phyloP scores from a whole-genome alignment of 2,329 filamentous ascomycete genomes.

The Aspergillus chevalieri region DNA sequence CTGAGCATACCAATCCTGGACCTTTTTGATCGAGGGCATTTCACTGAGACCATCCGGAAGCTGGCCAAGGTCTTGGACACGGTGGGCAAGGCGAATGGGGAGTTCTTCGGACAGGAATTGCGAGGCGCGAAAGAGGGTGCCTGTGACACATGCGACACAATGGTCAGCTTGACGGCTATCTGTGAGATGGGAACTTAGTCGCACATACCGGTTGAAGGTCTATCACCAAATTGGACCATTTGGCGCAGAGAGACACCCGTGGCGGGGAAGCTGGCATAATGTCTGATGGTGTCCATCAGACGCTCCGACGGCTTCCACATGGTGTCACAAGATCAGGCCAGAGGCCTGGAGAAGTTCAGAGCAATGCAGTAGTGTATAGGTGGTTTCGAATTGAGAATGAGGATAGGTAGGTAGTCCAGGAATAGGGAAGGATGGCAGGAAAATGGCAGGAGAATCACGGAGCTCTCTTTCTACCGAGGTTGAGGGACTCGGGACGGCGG shows the following conservation, averaged over 20 bases:
- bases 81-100: slow-evolving; percentile 90
- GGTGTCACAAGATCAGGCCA: slow-evolving; percentile 24
- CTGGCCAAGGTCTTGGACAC: slow-evolving; percentile 87
- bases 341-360: slow-evolving; percentile 16
- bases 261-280: slow-evolving; percentile 94
- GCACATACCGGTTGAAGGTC: slow-evolving; percentile 72
- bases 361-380: neutral
- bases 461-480: slow-evolving; percentile 23
- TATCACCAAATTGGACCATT: slow-evolving; percentile 98
- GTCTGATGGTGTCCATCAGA: slow-evolving; percentile 94
- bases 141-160: slow-evolving; percentile 39
- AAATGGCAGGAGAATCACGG: slow-evolving; percentile 8
- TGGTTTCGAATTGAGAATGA: neutral
- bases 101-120: slow-evolving; percentile 98
- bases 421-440: slow-evolving; percentile 7
- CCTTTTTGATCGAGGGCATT: slow-evolving; percentile 92
- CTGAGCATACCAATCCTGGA: slow-evolving; percentile 98
- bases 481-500: slow-evolving; percentile 14
- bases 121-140: slow-evolving; percentile 92
- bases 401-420: neutral
- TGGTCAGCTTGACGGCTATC: neutral
- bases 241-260: slow-evolving; percentile 93
- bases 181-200: neutral
- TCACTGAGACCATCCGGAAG: slow-evolving; percentile 93
- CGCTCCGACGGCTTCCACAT: slow-evolving; percentile 93